Base-by-base conservation (phyloP, 306 rosid species). In the Rosa multiflora region DNA sequence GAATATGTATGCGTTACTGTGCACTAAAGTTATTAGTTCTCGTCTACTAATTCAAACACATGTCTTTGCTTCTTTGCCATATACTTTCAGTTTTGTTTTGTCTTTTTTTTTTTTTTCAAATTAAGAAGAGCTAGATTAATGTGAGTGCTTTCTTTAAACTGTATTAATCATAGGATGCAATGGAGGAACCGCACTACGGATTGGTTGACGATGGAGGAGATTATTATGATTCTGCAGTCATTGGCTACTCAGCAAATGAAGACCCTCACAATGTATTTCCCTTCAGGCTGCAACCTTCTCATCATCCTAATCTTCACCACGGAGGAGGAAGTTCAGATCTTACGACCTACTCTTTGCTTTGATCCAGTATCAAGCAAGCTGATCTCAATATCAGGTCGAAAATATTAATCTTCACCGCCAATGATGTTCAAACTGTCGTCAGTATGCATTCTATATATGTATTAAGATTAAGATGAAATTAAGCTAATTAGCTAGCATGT, bases 321-420 rank as follows among this genome's bases (percentile, higher is more conserved):
- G 71, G 67, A 0, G 72, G 49, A 1, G 18, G 90, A 20, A 83
- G 68, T 21, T 83, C 97, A 26, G 96, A 90, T 82, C 86, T 88
- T 49, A 87, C 92, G 5, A 87, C 94, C 76, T 88, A 89, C 76
- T 86, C 92, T 32, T 84, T 94, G 75, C 94, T 91, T 43, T 74
- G 67, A 74, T 66, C n/a, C 83, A 84, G 81, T 88, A 82, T 83
- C n/a, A 43, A 26, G 40, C 40, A 26, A 26, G 42, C 9, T 29
- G 68, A 29, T 62, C 40, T 13, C 10, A 4, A 44, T 44, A 53
- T 53, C 67, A 11, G 67, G 39, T 26, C 8, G 18, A 29, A 18
- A 58, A 9, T 10, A 21, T 21, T 8, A 21, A 56, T 56, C 63
- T 56, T 61, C 17, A 13, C 18, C 7, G 67, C 29, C 15, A 1